Evolutionary conservation across 1,284 basidiomycete genomes (phyloP).

Genomic region (Schizophyllum amplum): DNA sequence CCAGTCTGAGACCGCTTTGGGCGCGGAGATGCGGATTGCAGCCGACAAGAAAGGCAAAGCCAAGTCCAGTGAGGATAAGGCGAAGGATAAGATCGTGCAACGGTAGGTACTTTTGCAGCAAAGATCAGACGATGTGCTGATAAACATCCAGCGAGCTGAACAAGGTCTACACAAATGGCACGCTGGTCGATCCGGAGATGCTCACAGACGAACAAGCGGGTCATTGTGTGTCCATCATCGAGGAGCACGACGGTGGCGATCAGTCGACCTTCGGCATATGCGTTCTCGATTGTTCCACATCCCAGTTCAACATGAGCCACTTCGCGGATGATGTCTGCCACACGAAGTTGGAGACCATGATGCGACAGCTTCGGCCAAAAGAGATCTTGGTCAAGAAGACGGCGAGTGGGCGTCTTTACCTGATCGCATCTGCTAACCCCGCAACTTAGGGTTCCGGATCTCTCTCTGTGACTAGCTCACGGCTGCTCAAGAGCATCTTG

Average conservation of each 20-base stretch:
- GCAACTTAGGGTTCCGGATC: slow-evolving; percentile 50
- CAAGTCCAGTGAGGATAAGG: slow-evolving; percentile 49
- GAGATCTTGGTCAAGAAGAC: slow-evolving; percentile 87
- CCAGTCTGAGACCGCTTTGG: slow-evolving; percentile 90
- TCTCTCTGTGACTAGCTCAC: slow-evolving; percentile 72
- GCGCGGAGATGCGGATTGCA: slow-evolving; percentile 74
- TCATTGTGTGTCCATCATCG: slow-evolving; percentile 90
- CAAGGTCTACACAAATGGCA: slow-evolving; percentile 96
- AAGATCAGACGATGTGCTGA: neutral
- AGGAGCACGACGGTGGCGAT: slow-evolving; percentile 38
- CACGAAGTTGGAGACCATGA: slow-evolving; percentile 89
- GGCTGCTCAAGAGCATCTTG: slow-evolving; percentile 74
- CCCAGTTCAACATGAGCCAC: slow-evolving; percentile 86
- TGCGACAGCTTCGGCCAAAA: slow-evolving; percentile 89
- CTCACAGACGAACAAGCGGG: slow-evolving; percentile 91
- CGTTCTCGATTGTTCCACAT: slow-evolving; percentile 93
- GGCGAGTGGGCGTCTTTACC: neutral
- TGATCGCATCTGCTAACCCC: neutral
- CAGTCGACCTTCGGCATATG: slow-evolving; percentile 80
- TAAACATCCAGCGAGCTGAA: slow-evolving; percentile 66
- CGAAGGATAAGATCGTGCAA: slow-evolving; percentile 77
- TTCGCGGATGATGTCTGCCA: slow-evolving; percentile 92
- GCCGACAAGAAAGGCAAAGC: slow-evolving; percentile 60
- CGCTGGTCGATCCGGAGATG: slow-evolving; percentile 87
- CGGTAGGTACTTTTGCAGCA: slow-evolving; percentile 30